phyloP scores from a whole-genome alignment of 78 protist species.

The Dictyostelium brefeldianum region DNA sequence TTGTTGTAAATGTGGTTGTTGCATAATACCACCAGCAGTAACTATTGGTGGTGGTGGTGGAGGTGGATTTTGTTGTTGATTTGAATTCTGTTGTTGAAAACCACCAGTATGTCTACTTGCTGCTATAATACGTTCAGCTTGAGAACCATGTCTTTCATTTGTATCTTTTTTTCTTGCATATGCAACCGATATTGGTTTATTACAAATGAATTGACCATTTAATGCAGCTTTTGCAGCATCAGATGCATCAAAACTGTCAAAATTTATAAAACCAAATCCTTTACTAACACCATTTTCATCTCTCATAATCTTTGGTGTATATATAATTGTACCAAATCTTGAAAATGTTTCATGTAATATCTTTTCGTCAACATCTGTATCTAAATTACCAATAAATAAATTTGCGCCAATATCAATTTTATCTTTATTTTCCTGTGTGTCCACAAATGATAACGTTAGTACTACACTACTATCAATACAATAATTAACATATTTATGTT shows the following conservation, averaged over 20 bases:
- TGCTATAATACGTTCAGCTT: constrained; percentile 82
- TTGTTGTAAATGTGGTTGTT: not conserved
- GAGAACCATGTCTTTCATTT: constrained; percentile 78
- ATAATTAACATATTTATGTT: not conserved
- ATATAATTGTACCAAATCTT: constrained; percentile 95
- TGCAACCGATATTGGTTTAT: constrained; percentile 81
- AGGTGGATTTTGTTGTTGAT: not conserved
- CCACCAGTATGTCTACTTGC: constrained; percentile 59
- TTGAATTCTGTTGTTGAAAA: not conserved
- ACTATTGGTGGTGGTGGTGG: not conserved
- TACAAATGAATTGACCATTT: constrained; percentile 89
- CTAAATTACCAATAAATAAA: constrained; percentile 97
- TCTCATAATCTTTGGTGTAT: constrained; percentile 94
- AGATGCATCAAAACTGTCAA: constrained; percentile 92
- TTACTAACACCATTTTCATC: constrained; percentile 95
- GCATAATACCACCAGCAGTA: not conserved
- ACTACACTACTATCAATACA: not conserved
- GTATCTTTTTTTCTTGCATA: constrained; percentile 85
- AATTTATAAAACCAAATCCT: constrained; percentile 98
- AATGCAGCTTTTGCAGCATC: constrained; percentile 93
- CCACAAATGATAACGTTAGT: not conserved
- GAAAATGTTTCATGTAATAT: constrained; percentile 97
- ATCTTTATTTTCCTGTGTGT: constrained; percentile 78
- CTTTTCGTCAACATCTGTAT: constrained; percentile 97
- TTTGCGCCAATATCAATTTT: constrained; percentile 95